These are phyloP conservation scores for Rosa hybrid DNA, from an alignment of 331 rosid species.

Conservation along the genomic window DNA sequence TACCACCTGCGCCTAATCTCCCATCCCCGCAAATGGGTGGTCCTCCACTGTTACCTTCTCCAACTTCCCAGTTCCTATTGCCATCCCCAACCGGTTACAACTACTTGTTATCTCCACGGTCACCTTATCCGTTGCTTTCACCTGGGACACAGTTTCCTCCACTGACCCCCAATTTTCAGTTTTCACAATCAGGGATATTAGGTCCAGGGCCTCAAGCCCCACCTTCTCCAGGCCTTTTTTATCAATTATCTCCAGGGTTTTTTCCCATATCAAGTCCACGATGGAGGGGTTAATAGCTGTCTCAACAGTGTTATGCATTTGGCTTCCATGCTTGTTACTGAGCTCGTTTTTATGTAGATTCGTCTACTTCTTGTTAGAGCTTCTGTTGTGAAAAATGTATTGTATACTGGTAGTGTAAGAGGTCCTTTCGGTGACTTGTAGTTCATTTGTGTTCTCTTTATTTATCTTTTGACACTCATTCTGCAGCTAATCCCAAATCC, in stretches of 20 bases:
- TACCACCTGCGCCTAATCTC: constrained; percentile 37
- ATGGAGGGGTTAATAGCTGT: constrained; percentile 73
- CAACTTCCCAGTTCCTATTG: constrained; percentile 84
- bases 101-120: constrained; percentile 73
- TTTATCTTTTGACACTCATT: constrained; percentile 29
- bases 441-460: constrained; percentile 38
- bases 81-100: constrained; percentile 79
- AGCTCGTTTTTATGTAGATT: constrained; percentile 26
- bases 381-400: constrained; percentile 35
- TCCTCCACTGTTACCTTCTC: constrained; percentile 78
- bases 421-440: constrained; percentile 31
- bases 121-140: constrained; percentile 75
- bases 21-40: constrained; percentile 56
- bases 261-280: constrained; percentile 82
- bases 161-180: constrained; percentile 77
- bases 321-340: constrained; percentile 34
- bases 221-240: constrained; percentile 75
- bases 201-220: constrained; percentile 98
- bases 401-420: constrained; percentile 47
- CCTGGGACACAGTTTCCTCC: constrained; percentile 87
- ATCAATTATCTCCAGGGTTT: constrained; percentile 79
- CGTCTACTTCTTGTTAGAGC: constrained; percentile 30
- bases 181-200: constrained; percentile 82
- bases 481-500: constrained; percentile 20
- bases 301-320: constrained; percentile 16